These are phyloP conservation scores for Herpotrichia juniperi DNA, from an alignment of 2,329 filamentous ascomycete species.

Conservation along the genomic window DNA sequence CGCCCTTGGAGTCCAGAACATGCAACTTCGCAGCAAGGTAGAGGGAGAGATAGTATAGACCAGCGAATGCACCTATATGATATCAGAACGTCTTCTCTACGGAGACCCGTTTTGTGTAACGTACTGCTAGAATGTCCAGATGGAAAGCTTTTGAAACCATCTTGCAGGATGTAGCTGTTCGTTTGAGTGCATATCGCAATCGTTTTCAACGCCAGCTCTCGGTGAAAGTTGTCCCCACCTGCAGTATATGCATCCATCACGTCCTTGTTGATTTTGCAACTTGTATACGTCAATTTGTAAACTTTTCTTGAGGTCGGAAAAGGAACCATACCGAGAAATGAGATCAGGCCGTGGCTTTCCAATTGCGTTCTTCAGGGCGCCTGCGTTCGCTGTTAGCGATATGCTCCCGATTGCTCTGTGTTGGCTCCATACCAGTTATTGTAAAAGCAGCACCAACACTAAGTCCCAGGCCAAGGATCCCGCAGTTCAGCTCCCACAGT, in stretches of 20 bases:
- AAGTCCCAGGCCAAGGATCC: slow-evolving; percentile 61
- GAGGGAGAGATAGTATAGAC: slow-evolving; percentile 64
- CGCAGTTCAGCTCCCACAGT: slow-evolving; percentile 68
- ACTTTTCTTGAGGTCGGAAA: neutral
- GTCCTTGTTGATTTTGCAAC: neutral
- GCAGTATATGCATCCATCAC: slow-evolving; percentile 27
- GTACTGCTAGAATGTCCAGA: slow-evolving; percentile 63
- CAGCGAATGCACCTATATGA: slow-evolving; percentile 60
- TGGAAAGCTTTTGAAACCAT: slow-evolving; percentile 65
- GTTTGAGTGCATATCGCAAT: slow-evolving; percentile 57
- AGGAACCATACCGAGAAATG: slow-evolving; percentile 57
- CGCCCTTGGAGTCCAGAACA: slow-evolving; percentile 64
- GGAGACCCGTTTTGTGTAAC: slow-evolving; percentile 5
- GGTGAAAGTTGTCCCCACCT: slow-evolving; percentile 44
- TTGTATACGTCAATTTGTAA: neutral
- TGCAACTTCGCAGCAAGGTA: slow-evolving; percentile 66
- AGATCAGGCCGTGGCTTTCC: slow-evolving; percentile 66
- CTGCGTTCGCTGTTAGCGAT: slow-evolving; percentile 15
- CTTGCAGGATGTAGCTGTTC: slow-evolving; percentile 59
- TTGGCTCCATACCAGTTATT: slow-evolving; percentile 54
- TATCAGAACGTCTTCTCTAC: slow-evolving; percentile 18
- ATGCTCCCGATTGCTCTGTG: slow-evolving; percentile 26
- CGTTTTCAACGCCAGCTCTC: slow-evolving; percentile 22
- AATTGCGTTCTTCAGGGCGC: slow-evolving; percentile 63
- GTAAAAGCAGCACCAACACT: slow-evolving; percentile 62